phyloP scores from a whole-genome alignment of 163 green algal genomes.

The Scenedesmus sp. region DNA sequence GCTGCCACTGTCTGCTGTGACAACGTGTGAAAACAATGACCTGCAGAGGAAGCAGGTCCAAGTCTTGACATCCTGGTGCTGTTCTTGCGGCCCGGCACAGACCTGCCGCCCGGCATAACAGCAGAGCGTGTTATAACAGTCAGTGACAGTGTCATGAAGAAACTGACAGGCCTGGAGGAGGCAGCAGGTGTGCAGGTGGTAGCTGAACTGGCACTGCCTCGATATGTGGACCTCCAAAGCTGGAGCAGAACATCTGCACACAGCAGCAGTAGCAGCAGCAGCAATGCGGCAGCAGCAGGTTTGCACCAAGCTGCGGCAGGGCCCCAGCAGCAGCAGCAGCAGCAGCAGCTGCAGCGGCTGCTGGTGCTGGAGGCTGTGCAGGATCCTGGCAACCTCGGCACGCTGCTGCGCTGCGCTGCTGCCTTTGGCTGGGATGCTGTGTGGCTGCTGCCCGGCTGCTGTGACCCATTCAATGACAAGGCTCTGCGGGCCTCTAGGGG shows the following conservation, averaged over 20 bases:
- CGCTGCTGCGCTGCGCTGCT: slow-evolving; percentile 87
- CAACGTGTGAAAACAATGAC: not conserved
- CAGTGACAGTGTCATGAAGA: slow-evolving; percentile 78
- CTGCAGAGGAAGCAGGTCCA: not conserved
- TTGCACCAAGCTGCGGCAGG: not conserved
- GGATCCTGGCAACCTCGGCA: slow-evolving; percentile 82
- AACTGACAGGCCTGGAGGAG: slow-evolving; percentile 79
- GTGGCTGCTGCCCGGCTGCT: slow-evolving; percentile 88
- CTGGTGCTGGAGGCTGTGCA: slow-evolving; percentile 79
- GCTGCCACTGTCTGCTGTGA: not conserved
- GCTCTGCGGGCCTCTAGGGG: slow-evolving; percentile 77
- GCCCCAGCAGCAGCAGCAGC: slow-evolving; percentile 27
- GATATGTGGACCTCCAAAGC: not conserved
- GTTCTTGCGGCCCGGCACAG: slow-evolving; percentile 16
- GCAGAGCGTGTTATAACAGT: slow-evolving; percentile 47
- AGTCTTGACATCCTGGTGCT: slow-evolving; percentile 6
- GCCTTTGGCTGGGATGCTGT: slow-evolving; percentile 91
- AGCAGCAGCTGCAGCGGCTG: slow-evolving; percentile 56
- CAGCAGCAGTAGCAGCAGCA: slow-evolving; percentile 23
- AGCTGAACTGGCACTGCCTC: slow-evolving; percentile 77
- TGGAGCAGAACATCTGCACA: not conserved
- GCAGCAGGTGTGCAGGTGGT: slow-evolving; percentile 62
- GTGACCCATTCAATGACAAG: slow-evolving; percentile 92
- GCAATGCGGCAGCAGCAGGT: not conserved
- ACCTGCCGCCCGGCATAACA: not conserved